These are phyloP conservation scores for Fusarium compactum DNA, from an alignment of 2,329 filamentous ascomycete species.

Conservation along the genomic window DNA sequence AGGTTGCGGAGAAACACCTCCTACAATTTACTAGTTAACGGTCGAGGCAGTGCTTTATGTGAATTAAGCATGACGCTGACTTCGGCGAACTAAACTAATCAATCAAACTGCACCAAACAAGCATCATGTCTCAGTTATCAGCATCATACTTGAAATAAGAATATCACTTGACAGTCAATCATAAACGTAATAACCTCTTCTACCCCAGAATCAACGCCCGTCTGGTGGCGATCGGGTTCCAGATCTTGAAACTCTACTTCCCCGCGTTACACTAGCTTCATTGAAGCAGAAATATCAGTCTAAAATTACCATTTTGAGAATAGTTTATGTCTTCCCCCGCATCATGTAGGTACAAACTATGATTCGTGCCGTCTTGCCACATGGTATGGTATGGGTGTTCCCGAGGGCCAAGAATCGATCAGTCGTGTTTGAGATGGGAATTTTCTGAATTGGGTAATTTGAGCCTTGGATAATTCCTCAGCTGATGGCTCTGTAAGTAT, in stretches of 20 bases:
- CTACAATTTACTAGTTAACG: not conserved
- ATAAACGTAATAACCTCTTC: not conserved
- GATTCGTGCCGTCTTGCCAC: conserved; percentile 15
- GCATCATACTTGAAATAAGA: not conserved
- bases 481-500: not conserved
- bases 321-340: conserved; percentile 9
- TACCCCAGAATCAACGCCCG: not conserved
- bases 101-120: not conserved
- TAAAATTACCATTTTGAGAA: conserved; percentile 25
- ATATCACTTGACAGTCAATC: not conserved
- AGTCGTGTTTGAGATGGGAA: not conserved
- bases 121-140: not conserved
- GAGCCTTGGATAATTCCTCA: not conserved
- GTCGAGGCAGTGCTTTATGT: not conserved
- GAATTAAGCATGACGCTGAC: not conserved
- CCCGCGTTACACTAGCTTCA: not conserved
- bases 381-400: not conserved
- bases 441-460: no score
- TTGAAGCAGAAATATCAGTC: conserved; percentile 24
- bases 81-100: not conserved
- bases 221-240: not conserved
- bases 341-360: not conserved
- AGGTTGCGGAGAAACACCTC: not conserved
- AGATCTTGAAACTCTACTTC: not conserved
- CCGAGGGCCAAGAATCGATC: not conserved